Evolutionary conservation across 2,329 filamentous ascomycete species (phyloP).

Genomic region (Sporothrix globosa): DNA sequence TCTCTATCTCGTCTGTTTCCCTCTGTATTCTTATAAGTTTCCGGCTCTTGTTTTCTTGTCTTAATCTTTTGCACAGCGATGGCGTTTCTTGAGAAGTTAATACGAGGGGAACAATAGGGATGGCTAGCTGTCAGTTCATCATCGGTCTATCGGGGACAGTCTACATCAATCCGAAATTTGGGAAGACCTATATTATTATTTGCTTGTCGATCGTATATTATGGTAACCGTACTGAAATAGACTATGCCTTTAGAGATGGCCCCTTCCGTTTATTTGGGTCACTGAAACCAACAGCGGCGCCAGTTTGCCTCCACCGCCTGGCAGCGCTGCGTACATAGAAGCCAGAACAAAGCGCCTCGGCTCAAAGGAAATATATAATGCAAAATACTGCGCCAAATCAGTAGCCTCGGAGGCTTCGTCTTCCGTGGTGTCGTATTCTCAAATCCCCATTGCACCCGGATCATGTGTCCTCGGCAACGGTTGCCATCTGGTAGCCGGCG

Average conservation of each 20-base stretch:
- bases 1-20: neutral
- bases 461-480: no score
- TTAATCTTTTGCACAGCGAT: conserved; percentile 34
- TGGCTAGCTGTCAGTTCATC: neutral
- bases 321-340: conserved; percentile 45
- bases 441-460: conserved; percentile 26
- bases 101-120: neutral
- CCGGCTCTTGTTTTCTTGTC: neutral
- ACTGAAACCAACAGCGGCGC: conserved; percentile 41
- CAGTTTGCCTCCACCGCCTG: conserved; percentile 45
- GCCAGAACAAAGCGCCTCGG: conserved; percentile 40
- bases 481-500: no score
- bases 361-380: conserved; percentile 45
- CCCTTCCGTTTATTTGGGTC: neutral
- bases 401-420: neutral
- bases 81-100: conserved; percentile 30
- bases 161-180: neutral
- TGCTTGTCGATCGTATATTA: neutral
- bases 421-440: conserved; percentile 28
- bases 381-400: conserved; percentile 47
- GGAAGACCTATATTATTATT: neutral
- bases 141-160: neutral
- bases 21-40: neutral
- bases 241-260: neutral
- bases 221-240: neutral